Conservation (phyloP, 306 rosid species). For the Vicia sativa region DNA sequence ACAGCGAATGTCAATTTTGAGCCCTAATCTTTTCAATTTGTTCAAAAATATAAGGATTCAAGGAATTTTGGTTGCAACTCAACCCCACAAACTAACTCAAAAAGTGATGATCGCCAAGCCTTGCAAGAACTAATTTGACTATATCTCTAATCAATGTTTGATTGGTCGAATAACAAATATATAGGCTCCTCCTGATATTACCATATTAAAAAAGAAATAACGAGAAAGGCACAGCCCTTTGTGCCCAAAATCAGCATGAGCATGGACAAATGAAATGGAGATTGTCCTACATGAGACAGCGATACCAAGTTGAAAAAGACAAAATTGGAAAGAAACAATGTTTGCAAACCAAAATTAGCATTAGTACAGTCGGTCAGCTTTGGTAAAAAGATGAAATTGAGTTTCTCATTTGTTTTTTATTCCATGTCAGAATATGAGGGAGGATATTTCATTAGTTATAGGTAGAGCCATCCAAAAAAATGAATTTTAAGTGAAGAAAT, state of each 20-base stretch:
- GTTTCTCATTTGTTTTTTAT: neutral
- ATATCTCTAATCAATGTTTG: neutral
- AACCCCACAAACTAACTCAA: neutral
- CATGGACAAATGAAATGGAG: neutral
- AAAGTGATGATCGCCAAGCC: neutral
- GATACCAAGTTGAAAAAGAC: neutral
- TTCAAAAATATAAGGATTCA: neutral
- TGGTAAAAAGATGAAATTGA: neutral
- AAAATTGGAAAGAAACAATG: neutral
- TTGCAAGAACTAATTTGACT: neutral
- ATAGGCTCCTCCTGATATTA: neutral
- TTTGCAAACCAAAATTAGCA: neutral
- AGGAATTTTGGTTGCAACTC: neutral
- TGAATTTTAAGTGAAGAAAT: too few relatives aligned
- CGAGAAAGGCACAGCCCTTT: neutral
- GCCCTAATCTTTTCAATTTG: slow-evolving; percentile 1
- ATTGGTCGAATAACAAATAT: neutral
- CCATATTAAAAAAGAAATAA: neutral
- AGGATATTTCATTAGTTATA: too few relatives aligned
- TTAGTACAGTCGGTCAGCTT: neutral
- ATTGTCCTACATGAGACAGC: neutral
- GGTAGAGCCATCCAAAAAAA: too few relatives aligned
- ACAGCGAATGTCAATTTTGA: neutral
- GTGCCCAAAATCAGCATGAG: neutral
- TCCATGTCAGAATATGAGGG: neutral